Evolutionary conservation across 2,329 filamentous ascomycete genomes (phyloP).

Genomic region (Xylariaceae sp.): DNA sequence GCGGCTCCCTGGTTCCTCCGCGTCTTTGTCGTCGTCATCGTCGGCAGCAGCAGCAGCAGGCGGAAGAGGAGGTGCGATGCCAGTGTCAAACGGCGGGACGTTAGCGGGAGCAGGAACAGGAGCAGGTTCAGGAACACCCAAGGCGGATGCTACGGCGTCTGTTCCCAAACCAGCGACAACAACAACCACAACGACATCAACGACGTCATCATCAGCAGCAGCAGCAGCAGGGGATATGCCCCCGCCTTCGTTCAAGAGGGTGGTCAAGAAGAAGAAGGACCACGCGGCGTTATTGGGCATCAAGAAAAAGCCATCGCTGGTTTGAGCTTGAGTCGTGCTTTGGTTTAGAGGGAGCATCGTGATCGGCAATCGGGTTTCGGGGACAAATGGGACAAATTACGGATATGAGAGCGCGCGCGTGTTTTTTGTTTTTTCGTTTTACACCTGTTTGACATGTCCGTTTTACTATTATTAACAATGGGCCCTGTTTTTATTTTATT

Average conservation of each 20-base stretch:
- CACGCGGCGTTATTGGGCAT: constrained; percentile 70
- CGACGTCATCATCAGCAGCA: neutral
- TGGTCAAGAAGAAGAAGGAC: constrained; percentile 84
- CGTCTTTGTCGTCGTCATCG: constrained; percentile 3
- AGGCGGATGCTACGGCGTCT: constrained; percentile 15
- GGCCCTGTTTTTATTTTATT: too few relatives aligned
- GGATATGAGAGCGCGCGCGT: too few relatives aligned
- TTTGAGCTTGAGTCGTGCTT: constrained; percentile 30
- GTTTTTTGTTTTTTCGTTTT: too few relatives aligned
- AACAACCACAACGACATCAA: too few relatives aligned
- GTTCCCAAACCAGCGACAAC: too few relatives aligned
- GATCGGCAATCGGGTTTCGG: constrained; percentile 6
- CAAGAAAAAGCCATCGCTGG: constrained; percentile 70
- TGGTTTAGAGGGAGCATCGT: neutral
- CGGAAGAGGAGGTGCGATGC: neutral
- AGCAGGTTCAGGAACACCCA: constrained; percentile 18
- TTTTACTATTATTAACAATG: too few relatives aligned
- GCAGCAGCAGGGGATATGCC: constrained; percentile 34
- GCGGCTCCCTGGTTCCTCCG: too few relatives aligned
- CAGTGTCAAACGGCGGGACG: too few relatives aligned
- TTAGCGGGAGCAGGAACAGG: constrained; percentile 20
- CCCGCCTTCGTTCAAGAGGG: constrained; percentile 66
- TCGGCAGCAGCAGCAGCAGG: constrained; percentile 4
- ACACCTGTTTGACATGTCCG: too few relatives aligned
- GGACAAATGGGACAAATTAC: neutral